Conservation (phyloP, 164 flowering plant species). For the Aristolochia fimbriata region DNA sequence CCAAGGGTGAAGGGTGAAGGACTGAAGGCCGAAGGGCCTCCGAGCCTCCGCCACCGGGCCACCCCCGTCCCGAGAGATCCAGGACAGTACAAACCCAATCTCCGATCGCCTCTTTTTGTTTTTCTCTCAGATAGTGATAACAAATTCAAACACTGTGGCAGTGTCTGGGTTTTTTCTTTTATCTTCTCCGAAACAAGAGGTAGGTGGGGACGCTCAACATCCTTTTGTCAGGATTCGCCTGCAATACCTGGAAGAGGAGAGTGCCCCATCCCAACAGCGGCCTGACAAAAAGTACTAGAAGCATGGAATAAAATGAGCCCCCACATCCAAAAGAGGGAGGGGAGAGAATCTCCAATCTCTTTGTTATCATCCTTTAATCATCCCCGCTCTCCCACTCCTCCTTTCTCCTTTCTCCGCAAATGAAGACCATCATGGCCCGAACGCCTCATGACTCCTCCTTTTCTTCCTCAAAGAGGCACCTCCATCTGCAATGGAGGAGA, state of each 20-base stretch:
- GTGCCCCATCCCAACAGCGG: not conserved
- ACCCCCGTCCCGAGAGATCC: not conserved
- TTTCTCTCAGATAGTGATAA: not conserved
- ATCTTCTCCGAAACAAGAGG: conserved; percentile 1
- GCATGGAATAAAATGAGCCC: conserved; percentile 16
- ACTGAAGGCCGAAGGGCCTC: too few relatives aligned
- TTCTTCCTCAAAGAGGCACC: conserved; percentile 76
- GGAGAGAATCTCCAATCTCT: conserved; percentile 7
- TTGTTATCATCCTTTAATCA: not conserved
- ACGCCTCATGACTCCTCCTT: conserved; percentile 64
- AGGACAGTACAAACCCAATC: too few relatives aligned
- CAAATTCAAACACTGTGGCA: not conserved
- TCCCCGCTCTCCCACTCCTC: conserved; percentile 2
- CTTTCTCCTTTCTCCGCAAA: conserved; percentile 11
- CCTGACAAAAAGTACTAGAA: conserved; percentile 8
- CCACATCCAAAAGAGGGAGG: conserved; percentile 1
- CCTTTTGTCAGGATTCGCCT: conserved; percentile 5
- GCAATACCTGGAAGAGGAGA: not conserved
- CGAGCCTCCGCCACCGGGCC: too few relatives aligned
- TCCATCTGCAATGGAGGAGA: conserved; percentile 36
- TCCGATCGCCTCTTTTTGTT: not conserved
- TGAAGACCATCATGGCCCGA: conserved; percentile 61
- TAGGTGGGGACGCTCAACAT: conserved; percentile 12
- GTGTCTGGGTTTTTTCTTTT: not conserved
- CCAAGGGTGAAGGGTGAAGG: too few relatives aligned